These are phyloP conservation scores for Trypanosoma mega DNA, from an alignment of 208 protist genomes.

Conservation along the genomic window DNA sequence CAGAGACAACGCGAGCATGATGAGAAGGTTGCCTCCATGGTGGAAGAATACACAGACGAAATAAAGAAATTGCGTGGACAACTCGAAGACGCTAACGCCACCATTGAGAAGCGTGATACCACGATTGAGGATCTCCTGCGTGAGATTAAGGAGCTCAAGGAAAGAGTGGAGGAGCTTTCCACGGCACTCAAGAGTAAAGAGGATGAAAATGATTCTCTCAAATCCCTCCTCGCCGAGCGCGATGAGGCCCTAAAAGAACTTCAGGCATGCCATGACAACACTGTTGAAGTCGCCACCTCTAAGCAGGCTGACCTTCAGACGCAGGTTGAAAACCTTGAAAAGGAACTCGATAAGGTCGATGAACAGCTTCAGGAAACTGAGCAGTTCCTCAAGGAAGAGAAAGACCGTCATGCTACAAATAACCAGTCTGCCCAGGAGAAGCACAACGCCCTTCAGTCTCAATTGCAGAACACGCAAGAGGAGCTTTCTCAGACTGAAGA, in stretches of 20 bases:
- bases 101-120: constrained; percentile 12
- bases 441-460: constrained; percentile 4
- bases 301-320: constrained; percentile 22
- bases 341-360: constrained; percentile 6
- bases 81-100: constrained; percentile 5
- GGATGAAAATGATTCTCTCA: background rate
- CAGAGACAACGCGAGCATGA: constrained; percentile 16
- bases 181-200: background rate
- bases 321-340: constrained; percentile 21
- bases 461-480: constrained; percentile 14
- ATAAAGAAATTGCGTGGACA: constrained; percentile 1
- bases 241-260: background rate
- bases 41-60: constrained; percentile 5
- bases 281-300: background rate
- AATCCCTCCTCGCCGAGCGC: background rate
- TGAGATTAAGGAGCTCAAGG: background rate
- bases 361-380: background rate
- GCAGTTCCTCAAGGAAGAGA: background rate
- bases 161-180: background rate
- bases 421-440: constrained; percentile 3
- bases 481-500: constrained; percentile 22
- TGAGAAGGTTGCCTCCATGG: constrained; percentile 10
- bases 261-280: background rate
- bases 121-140: constrained; percentile 11
- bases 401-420: background rate